A percentile compares a stretch with the other conserved stretches of the same genome.
phyloP scores from a whole-genome alignment of 2,329 filamentous ascomycete species.

The Penicillium sp. region DNA sequence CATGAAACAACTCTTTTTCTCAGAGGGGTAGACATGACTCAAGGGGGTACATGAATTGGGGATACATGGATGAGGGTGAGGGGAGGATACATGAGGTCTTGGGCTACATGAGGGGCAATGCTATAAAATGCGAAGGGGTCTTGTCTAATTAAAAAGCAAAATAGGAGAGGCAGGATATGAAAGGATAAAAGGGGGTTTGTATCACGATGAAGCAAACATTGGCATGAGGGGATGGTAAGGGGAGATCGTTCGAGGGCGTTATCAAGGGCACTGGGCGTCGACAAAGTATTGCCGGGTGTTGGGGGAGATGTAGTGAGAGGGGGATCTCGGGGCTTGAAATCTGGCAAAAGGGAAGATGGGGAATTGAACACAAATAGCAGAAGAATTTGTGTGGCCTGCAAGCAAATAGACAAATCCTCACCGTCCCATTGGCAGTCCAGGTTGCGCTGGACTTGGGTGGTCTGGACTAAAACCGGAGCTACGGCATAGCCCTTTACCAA shows the following conservation, averaged over 20 bases:
- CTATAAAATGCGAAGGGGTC: conserved; percentile 30
- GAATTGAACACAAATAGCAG: conserved; percentile 1
- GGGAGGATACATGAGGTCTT: conserved; percentile 43
- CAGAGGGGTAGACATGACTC: conserved; percentile 18
- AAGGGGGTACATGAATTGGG: conserved; percentile 21
- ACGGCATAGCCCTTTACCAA: not conserved
- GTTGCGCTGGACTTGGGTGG: conserved; percentile 1
- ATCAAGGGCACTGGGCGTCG: conserved; percentile 8
- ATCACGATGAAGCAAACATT: conserved; percentile 15
- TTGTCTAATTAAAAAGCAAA: conserved; percentile 39
- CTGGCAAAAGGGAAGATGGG: conserved; percentile 1
- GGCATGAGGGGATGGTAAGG: conserved; percentile 8
- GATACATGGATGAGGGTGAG: conserved; percentile 40
- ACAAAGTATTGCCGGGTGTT: conserved; percentile 5
- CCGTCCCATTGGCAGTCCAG: conserved; percentile 2
- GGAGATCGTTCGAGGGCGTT: conserved; percentile 19
- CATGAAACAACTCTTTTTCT: conserved; percentile 36
- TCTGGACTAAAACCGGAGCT: not conserved
- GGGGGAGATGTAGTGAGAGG: conserved; percentile 8
- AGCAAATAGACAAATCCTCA: conserved; percentile 2
- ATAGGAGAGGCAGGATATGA: conserved; percentile 19
- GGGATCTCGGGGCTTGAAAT: conserved; percentile 1
- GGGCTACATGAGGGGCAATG: conserved; percentile 32
- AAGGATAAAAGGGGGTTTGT: conserved; percentile 19
- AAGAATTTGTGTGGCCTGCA: not conserved